These are phyloP conservation scores for Ulmus americana DNA, from an alignment of 331 rosid species.

Conservation along the genomic window DNA sequence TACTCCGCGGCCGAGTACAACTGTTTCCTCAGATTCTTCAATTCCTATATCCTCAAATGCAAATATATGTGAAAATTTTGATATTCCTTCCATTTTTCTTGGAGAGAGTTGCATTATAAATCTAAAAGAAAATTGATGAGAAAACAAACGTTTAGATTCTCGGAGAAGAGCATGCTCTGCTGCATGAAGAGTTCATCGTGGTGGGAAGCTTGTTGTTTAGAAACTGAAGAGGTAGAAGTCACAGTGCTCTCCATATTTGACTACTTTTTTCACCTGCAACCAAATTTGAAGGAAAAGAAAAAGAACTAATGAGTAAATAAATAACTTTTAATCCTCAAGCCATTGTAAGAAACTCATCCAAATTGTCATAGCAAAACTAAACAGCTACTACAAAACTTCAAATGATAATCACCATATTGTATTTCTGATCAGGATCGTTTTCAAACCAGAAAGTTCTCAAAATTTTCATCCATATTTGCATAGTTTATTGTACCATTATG, in stretches of 20 bases:
- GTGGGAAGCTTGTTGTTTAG: conserved; percentile 21
- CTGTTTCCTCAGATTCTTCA: conserved; percentile 35
- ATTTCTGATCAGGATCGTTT: not conserved
- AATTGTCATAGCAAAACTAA: not conserved
- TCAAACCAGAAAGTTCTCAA: not conserved
- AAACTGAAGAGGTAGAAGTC: conserved; percentile 18
- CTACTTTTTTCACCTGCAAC: not conserved
- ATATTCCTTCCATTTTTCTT: not conserved
- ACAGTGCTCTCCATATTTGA: conserved; percentile 20
- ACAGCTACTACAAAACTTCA: not conserved
- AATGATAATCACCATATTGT: too few species aligned
- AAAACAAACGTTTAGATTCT: conserved; percentile 23
- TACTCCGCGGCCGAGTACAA: conserved; percentile 35
- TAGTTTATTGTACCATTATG: not conserved
- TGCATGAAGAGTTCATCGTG: conserved; percentile 35
- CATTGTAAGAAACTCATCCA: not conserved
- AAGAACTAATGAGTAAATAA: not conserved
- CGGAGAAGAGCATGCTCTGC: conserved; percentile 27
- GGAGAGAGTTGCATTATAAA: not conserved
- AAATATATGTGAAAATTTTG: not conserved
- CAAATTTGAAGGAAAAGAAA: not conserved
- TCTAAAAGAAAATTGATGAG: not conserved
- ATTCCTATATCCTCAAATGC: conserved; percentile 22
- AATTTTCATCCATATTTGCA: not conserved
- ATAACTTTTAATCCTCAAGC: not conserved